phyloP scores from a whole-genome alignment of 2,329 filamentous ascomycete genomes.

The Parastagonospora nodorum region DNA sequence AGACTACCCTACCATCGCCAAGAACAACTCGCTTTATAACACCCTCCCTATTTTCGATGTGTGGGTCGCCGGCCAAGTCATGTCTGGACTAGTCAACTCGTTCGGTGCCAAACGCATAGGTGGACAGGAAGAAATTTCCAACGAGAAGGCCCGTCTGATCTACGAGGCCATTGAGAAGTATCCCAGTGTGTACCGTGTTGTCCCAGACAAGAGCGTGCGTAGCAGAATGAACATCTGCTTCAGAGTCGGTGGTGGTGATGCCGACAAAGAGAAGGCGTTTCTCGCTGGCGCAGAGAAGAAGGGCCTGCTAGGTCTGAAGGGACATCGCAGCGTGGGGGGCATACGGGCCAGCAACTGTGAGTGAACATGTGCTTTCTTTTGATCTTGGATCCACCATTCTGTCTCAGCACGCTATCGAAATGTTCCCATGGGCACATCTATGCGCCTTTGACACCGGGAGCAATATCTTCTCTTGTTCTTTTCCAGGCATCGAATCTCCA shows the following conservation, averaged over 20 bases:
- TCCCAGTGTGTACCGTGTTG: slow-evolving; percentile 74
- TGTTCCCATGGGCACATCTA: background rate
- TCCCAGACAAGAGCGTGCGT: slow-evolving; percentile 75
- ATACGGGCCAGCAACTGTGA: slow-evolving; percentile 80
- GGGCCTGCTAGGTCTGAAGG: slow-evolving; percentile 81
- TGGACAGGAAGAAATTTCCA: slow-evolving; percentile 75
- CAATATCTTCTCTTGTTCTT: background rate
- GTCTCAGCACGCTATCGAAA: background rate
- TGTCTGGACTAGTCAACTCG: slow-evolving; percentile 71
- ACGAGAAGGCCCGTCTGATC: slow-evolving; percentile 75
- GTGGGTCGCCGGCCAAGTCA: slow-evolving; percentile 86
- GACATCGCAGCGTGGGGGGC: slow-evolving; percentile 84
- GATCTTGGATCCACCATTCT: background rate
- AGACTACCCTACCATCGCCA: slow-evolving; percentile 81
- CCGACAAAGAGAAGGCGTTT: slow-evolving; percentile 79
- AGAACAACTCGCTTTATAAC: slow-evolving; percentile 96
- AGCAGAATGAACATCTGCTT: slow-evolving; percentile 98
- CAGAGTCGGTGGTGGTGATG: slow-evolving; percentile 68
- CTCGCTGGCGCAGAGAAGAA: slow-evolving; percentile 70
- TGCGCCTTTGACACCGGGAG: background rate
- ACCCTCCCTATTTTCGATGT: slow-evolving; percentile 95
- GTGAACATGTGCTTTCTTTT: slow-evolving; percentile 21
- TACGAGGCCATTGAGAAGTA: slow-evolving; percentile 78
- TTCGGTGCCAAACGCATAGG: slow-evolving; percentile 70
- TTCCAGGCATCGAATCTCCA: background rate